A percentile compares a stretch with the other conserved stretches of the same genome.
Conservation (phyloP, 23 red algal genomes). For the Chondrus crispus region DNA sequence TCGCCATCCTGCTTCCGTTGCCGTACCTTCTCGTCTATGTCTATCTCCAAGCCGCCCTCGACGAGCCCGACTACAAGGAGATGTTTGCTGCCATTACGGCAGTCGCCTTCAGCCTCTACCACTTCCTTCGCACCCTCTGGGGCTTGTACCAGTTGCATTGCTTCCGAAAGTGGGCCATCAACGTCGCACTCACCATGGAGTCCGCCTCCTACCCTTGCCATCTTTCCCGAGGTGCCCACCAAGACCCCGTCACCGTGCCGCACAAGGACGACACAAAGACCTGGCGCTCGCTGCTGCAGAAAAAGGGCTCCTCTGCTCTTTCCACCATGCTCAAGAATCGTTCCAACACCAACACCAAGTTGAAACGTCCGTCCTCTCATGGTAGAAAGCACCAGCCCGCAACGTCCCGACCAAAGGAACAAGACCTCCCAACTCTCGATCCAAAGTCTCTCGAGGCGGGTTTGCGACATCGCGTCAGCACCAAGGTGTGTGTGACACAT, state of each 20-base stretch:
- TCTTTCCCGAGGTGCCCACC: background rate
- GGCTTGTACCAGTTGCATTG: slow-evolving; percentile 20
- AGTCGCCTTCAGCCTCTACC: slow-evolving; percentile 15
- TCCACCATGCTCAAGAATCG: background rate
- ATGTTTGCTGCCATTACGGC: slow-evolving; percentile 41
- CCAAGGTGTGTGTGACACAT: background rate
- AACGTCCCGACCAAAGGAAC: background rate
- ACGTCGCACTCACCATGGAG: slow-evolving; percentile 5
- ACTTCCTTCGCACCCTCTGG: slow-evolving; percentile 29
- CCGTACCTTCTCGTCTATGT: slow-evolving; percentile 32
- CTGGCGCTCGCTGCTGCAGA: background rate
- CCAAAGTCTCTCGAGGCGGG: background rate
- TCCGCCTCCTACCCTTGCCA: slow-evolving; percentile 15
- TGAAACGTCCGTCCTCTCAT: background rate
- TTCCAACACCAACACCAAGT: background rate
- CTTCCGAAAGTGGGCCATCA: slow-evolving; percentile 27
- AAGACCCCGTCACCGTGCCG: background rate
- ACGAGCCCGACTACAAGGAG: slow-evolving; percentile 52
- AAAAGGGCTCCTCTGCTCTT: background rate
- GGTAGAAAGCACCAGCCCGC: background rate
- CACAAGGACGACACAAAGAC: background rate
- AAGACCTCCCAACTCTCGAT: background rate
- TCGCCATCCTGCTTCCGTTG: slow-evolving; percentile 20
- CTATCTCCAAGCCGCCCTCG: slow-evolving; percentile 16
- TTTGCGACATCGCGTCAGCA: background rate